Evolutionary conservation across 2,329 filamentous ascomycete species (phyloP).

Genomic region (Hortaea werneckii): DNA sequence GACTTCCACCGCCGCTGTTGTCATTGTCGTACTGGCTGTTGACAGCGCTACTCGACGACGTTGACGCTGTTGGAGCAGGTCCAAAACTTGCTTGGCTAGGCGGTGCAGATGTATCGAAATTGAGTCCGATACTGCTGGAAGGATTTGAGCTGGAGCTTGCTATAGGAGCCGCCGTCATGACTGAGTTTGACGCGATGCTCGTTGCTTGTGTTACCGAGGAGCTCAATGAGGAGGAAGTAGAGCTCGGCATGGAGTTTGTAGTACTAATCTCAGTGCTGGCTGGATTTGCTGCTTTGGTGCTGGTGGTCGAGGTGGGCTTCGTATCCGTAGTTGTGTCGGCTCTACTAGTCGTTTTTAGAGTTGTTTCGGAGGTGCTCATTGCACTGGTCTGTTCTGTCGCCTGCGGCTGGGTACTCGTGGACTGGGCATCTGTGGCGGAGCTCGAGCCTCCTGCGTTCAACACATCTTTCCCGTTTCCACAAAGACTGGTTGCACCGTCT

Average conservation of each 20-base stretch:
- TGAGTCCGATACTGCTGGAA: neutral
- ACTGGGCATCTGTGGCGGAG: neutral
- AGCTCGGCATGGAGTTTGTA: neutral
- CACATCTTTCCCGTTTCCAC: slow-evolving; percentile 23
- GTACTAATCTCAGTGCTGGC: neutral
- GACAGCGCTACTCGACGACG: slow-evolving; percentile 2
- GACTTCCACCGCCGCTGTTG: slow-evolving; percentile 34
- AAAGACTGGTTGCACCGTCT: slow-evolving; percentile 30
- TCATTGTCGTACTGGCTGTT: slow-evolving; percentile 18
- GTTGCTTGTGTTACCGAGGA: neutral
- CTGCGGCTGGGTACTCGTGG: slow-evolving; percentile 1
- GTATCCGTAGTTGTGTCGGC: slow-evolving; percentile 8
- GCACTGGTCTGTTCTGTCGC: slow-evolving; percentile 4
- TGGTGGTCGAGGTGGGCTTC: slow-evolving; percentile 4
- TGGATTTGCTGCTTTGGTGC: slow-evolving; percentile 7
- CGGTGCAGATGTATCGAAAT: neutral
- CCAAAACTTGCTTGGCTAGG: neutral
- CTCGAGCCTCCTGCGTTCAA: slow-evolving; percentile 1
- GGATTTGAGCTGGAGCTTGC: neutral
- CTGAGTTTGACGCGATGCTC: neutral
- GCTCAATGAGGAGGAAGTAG: neutral
- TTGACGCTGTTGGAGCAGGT: neutral
- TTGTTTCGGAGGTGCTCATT: slow-evolving; percentile 5
- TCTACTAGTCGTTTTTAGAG: slow-evolving; percentile 6
- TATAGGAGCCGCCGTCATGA: neutral